A percentile compares a stretch with the other conserved stretches of the same genome.
Evolutionary conservation across 2,329 filamentous ascomycete species (phyloP).

Genomic region (Dothiorella sarmentorum): DNA sequence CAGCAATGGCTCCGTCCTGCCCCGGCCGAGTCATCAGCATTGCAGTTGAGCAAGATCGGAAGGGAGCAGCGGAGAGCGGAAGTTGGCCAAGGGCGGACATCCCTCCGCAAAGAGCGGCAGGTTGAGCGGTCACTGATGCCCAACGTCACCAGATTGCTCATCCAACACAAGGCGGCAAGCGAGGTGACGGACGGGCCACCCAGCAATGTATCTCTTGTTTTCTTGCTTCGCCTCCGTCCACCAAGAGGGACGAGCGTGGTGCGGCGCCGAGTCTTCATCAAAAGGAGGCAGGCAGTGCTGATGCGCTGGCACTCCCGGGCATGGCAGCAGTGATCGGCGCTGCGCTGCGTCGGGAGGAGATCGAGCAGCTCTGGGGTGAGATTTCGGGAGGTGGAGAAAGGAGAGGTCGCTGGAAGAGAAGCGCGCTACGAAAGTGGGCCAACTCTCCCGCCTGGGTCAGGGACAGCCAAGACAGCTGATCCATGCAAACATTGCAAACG

Average conservation of each 20-base stretch:
- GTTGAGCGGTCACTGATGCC: neutral
- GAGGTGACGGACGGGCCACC: neutral
- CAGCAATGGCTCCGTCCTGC: neutral
- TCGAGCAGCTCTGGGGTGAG: slow-evolving; percentile 7
- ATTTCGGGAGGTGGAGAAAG: neutral
- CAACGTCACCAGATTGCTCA: slow-evolving; percentile 6
- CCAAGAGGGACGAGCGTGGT: slow-evolving; percentile 3
- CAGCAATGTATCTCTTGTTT: neutral
- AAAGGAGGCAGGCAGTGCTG: neutral
- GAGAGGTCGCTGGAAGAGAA: neutral
- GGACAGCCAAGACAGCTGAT: neutral
- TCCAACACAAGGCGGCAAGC: neutral
- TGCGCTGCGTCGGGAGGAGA: neutral
- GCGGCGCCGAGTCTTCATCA: slow-evolving; percentile 9
- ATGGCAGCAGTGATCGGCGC: neutral
- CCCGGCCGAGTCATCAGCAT: neutral
- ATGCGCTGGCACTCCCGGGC: slow-evolving; percentile 1
- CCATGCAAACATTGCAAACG: neutral
- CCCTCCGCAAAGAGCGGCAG: neutral
- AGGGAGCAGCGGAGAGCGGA: slow-evolving; percentile 4
- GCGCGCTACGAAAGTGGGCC: slow-evolving; percentile 1
- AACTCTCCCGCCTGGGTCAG: neutral
- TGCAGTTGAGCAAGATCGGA: neutral
- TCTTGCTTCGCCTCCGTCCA: neutral
- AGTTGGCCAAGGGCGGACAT: slow-evolving; percentile 8